Conservation (phyloP, 2,329 filamentous ascomycete genomes). For the Fusarium pseudonygamai region DNA sequence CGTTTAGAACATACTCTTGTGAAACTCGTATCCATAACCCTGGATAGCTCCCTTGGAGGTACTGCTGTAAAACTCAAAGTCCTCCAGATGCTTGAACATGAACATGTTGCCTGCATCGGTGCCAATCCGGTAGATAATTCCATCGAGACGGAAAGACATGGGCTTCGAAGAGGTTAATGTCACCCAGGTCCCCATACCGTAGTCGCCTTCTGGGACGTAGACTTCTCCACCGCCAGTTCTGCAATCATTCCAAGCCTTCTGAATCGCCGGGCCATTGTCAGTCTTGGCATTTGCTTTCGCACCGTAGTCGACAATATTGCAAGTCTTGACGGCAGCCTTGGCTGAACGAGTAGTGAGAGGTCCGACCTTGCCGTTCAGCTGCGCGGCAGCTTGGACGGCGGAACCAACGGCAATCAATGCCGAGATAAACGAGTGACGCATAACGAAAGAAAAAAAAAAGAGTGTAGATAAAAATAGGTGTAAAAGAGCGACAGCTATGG, state of each 20-base stretch:
- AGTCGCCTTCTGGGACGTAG: conserved; percentile 29
- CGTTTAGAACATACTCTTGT: no score
- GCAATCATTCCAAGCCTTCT: conserved; percentile 32
- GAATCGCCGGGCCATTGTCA: conserved; percentile 30
- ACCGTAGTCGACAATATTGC: conserved; percentile 35
- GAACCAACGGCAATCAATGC: conserved; percentile 28
- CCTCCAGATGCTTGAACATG: conserved; percentile 31
- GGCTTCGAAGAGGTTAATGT: conserved; percentile 26
- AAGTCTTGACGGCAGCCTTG: conserved; percentile 32
- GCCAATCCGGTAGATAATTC: conserved; percentile 27
- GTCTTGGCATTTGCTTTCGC: conserved; percentile 13
- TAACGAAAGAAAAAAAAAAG: background rate
- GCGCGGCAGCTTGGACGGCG: conserved; percentile 31
- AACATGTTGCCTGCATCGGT: conserved; percentile 30
- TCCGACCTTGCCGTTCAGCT: conserved; percentile 33
- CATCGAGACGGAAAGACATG: conserved; percentile 36
- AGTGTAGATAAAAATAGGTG: background rate
- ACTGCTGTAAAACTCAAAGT: conserved; percentile 37
- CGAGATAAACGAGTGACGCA: conserved; percentile 21
- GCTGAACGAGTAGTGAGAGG: conserved; percentile 11
- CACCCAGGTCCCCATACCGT: conserved; percentile 29
- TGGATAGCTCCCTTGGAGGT: conserved; percentile 35
- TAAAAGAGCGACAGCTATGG: background rate
- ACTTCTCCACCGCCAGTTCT: conserved; percentile 28
- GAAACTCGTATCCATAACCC: conserved; percentile 10